Percentiles rank a stretch among this genome's conserved stretches.
Evolutionary conservation across 2,329 filamentous ascomycete genomes (phyloP).

Genomic region (Teratosphaeria gauchensis): DNA sequence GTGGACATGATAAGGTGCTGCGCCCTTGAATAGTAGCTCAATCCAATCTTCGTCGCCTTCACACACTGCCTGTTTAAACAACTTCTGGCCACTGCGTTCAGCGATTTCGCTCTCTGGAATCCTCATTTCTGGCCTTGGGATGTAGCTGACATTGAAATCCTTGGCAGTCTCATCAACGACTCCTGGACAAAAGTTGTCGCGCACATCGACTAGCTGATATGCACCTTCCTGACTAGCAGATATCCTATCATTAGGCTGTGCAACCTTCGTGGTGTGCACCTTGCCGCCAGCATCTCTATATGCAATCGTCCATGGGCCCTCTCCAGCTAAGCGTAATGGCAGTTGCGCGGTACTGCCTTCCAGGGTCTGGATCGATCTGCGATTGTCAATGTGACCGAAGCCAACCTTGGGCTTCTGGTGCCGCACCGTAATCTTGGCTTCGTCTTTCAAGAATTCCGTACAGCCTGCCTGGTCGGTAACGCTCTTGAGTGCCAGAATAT

Average conservation of each 20-base stretch:
- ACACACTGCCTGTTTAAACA: conserved; percentile 73
- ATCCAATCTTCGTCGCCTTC: conserved; percentile 89
- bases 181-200: conserved; percentile 73
- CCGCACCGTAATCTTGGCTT: conserved; percentile 74
- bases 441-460: conserved; percentile 75
- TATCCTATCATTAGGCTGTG: conserved; percentile 23
- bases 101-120: conserved; percentile 56
- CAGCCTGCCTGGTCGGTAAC: conserved; percentile 81
- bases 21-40: conserved; percentile 67
- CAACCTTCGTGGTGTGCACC: conserved; percentile 32
- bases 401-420: conserved; percentile 78
- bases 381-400: conserved; percentile 79
- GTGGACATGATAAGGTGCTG: conserved; percentile 70
- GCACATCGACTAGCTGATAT: conserved; percentile 71
- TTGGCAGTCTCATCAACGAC: conserved; percentile 64
- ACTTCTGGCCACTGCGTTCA: conserved; percentile 42
- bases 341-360: conserved; percentile 65
- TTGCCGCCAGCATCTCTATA: conserved; percentile 46
- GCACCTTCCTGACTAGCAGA: conserved; percentile 41
- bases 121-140: conserved; percentile 62
- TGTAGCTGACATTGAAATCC: conserved; percentile 74
- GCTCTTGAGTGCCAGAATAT: conserved; percentile 74
- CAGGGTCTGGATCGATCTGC: conserved; percentile 62
- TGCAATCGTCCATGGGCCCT: conserved; percentile 70
- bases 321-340: conserved; percentile 72